phyloP scores from a whole-genome alignment of 192 early-diverging fungal genomes.

The Oehlia diaphana region DNA sequence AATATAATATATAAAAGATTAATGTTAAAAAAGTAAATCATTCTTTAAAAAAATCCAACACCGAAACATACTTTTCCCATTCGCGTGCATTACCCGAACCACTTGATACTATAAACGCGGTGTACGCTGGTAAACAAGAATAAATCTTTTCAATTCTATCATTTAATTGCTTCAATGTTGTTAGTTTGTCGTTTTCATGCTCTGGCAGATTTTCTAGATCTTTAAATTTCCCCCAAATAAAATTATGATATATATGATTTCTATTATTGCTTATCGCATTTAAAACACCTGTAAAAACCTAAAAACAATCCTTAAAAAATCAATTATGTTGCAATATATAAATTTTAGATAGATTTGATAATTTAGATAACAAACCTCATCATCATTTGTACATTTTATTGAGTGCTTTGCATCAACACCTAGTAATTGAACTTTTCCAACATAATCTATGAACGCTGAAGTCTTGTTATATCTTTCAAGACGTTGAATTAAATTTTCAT shows the following conservation, averaged over 20 bases:
- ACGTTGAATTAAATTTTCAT: constrained; percentile 31
- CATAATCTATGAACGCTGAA: constrained; percentile 31
- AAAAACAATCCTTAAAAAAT: neutral
- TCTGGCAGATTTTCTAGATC: constrained; percentile 36
- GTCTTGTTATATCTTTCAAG: constrained; percentile 30
- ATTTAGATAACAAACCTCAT: neutral
- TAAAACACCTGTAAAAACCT: neutral
- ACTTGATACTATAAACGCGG: constrained; percentile 43
- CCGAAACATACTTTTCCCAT: constrained; percentile 23
- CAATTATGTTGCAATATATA: constrained; percentile 15
- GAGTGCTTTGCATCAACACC: constrained; percentile 30
- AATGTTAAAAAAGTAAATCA: neutral
- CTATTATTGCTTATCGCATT: neutral
- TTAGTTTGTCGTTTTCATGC: constrained; percentile 29
- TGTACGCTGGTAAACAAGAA: constrained; percentile 34
- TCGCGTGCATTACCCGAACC: constrained; percentile 41
- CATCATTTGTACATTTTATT: constrained; percentile 3
- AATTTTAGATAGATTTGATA: constrained; percentile 11
- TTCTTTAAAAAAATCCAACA: neutral
- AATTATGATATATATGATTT: constrained; percentile 14
- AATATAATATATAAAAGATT: neutral
- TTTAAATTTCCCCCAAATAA: constrained; percentile 30
- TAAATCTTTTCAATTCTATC: constrained; percentile 36
- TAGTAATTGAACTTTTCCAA: constrained; percentile 34
- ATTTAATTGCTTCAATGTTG: constrained; percentile 36